phyloP scores from a whole-genome alignment of 2,329 filamentous ascomycete genomes.

The Podosphaera fusca region DNA sequence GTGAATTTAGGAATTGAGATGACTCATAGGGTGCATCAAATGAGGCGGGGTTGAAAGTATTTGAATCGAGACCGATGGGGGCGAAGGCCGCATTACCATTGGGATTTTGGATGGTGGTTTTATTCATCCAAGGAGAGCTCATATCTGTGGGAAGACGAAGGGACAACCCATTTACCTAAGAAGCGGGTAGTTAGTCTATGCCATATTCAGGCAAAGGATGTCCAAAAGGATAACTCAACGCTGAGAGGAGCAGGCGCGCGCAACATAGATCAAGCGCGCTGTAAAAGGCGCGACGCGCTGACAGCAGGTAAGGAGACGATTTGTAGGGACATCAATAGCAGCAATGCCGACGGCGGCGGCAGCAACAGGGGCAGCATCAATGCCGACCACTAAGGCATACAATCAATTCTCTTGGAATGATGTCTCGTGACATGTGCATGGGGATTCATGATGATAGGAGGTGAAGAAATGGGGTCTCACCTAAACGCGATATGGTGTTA shows the following conservation, averaged over 20 bases:
- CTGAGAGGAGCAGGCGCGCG: slow-evolving; percentile 10
- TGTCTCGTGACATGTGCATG: neutral
- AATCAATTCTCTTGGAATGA: neutral
- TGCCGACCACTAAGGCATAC: no score
- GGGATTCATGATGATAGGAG: neutral
- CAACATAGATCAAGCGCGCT: slow-evolving; percentile 11
- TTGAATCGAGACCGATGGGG: slow-evolving; percentile 34
- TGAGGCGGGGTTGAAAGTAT: slow-evolving; percentile 33
- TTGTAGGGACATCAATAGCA: slow-evolving; percentile 4
- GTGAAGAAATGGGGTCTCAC: slow-evolving; percentile 15
- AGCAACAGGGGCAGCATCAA: neutral
- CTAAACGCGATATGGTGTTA: slow-evolving; percentile 12
- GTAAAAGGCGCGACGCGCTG: slow-evolving; percentile 13
- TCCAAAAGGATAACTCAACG: neutral
- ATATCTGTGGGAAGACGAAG: slow-evolving; percentile 29
- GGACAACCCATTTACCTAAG: slow-evolving; percentile 16
- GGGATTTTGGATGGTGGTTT: slow-evolving; percentile 41
- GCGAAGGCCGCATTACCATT: slow-evolving; percentile 33
- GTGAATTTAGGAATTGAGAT: slow-evolving; percentile 23
- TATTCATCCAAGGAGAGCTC: slow-evolving; percentile 47
- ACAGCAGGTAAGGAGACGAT: slow-evolving; percentile 7
- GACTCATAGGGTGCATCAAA: slow-evolving; percentile 41
- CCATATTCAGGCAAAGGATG: no score
- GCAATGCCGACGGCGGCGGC: slow-evolving; percentile 4
- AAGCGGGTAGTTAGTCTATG: slow-evolving; percentile 12